Percentiles rank a stretch among this genome's conserved stretches.
These are phyloP conservation scores for Coemansia umbellata DNA, from an alignment of 192 early-diverging fungal genomes.

Conservation along the genomic window DNA sequence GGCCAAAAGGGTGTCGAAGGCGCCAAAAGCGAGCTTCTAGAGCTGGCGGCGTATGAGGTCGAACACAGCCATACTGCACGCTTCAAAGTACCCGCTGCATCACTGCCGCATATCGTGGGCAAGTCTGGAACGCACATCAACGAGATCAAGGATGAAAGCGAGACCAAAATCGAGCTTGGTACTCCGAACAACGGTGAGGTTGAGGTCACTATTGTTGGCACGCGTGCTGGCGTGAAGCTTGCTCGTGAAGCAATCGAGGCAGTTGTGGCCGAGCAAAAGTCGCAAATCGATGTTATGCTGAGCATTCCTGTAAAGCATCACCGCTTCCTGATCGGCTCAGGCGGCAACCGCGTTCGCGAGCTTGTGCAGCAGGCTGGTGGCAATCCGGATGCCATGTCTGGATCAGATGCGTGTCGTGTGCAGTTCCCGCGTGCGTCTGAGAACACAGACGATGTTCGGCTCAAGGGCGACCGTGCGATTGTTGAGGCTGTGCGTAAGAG, in stretches of 20 bases:
- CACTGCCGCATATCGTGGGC: slow-evolving; percentile 77
- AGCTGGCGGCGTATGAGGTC: slow-evolving; percentile 77
- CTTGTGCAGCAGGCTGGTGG: slow-evolving; percentile 59
- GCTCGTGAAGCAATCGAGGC: slow-evolving; percentile 58
- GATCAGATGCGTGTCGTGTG: slow-evolving; percentile 54
- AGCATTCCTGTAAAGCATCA: slow-evolving; percentile 56
- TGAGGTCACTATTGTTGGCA: slow-evolving; percentile 51
- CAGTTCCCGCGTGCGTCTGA: slow-evolving; percentile 57
- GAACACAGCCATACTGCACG: slow-evolving; percentile 65
- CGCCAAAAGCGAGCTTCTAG: slow-evolving; percentile 78
- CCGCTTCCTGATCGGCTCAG: slow-evolving; percentile 63
- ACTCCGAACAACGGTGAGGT: slow-evolving; percentile 27
- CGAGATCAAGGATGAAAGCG: slow-evolving; percentile 69
- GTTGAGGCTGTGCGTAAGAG: slow-evolving; percentile 45
- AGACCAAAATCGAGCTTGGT: slow-evolving; percentile 73
- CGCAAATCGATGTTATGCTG: slow-evolving; percentile 53
- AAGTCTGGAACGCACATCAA: slow-evolving; percentile 63
- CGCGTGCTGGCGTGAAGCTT: slow-evolving; percentile 52
- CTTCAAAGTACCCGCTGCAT: slow-evolving; percentile 61
- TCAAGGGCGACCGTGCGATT: slow-evolving; percentile 59
- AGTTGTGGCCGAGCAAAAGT: slow-evolving; percentile 58
- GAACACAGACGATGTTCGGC: slow-evolving; percentile 55
- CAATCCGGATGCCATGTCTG: slow-evolving; percentile 50
- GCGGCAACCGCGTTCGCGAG: slow-evolving; percentile 60
- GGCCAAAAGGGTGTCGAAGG: slow-evolving; percentile 73